phyloP scores from a whole-genome alignment of 2,329 filamentous ascomycete genomes.

The Fusarium begoniae region DNA sequence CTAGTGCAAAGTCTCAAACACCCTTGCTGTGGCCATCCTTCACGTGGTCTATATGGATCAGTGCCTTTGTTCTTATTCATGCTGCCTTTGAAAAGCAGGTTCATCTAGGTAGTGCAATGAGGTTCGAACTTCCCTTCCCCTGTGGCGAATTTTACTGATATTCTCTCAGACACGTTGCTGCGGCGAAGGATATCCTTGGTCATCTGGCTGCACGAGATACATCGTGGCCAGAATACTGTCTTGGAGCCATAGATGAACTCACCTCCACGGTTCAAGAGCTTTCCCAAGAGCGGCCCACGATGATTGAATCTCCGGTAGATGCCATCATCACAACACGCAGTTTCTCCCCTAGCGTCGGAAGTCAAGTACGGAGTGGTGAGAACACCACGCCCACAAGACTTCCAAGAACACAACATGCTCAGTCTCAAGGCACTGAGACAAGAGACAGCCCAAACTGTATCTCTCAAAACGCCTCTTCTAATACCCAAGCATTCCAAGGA shows the following conservation, averaged over 20 bases:
- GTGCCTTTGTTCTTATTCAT: constrained; percentile 60
- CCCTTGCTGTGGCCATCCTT: constrained; percentile 61
- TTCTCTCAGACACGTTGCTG: constrained; percentile 39
- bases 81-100: constrained; percentile 58
- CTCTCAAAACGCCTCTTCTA: neutral
- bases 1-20: constrained; percentile 12
- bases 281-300: constrained; percentile 11
- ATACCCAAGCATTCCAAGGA: neutral
- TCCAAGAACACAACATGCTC: neutral
- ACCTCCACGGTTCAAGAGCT: constrained; percentile 43
- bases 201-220: constrained; percentile 45
- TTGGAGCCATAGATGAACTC: constrained; percentile 46
- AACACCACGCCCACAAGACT: neutral
- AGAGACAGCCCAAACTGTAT: neutral
- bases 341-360: neutral
- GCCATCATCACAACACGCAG: constrained; percentile 8
- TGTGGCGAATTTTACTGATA: neutral
- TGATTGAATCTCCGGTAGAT: constrained; percentile 24
- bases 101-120: constrained; percentile 49
- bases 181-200: constrained; percentile 41
- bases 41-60: constrained; percentile 64
- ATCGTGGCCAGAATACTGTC: constrained; percentile 48
- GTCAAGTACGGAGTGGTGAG: neutral
- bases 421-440: neutral
- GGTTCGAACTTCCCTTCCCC: constrained; percentile 39